Percentiles rank a stretch among this genome's conserved stretches.
Conservation (phyloP, 148 eudicot genomes). For the Camellia sinensis region DNA sequence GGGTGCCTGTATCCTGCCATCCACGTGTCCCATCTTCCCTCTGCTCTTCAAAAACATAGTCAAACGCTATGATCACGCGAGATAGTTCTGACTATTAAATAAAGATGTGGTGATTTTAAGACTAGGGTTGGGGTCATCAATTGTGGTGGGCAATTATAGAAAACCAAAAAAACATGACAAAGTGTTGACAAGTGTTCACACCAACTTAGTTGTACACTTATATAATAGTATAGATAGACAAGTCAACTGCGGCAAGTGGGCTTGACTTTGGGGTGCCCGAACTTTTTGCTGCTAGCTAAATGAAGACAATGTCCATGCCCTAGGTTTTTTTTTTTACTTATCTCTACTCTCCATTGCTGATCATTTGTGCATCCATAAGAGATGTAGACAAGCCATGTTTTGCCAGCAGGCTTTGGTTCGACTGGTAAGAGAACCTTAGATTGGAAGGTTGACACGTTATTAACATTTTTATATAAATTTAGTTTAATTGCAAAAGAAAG, state of each 20-base stretch:
- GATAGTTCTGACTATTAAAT: too few species aligned
- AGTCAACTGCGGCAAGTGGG: not conserved
- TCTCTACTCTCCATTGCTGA: not conserved
- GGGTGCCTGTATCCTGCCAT: too few species aligned
- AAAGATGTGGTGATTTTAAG: too few species aligned
- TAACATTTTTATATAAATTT: not conserved
- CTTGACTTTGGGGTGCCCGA: not conserved
- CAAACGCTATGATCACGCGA: too few species aligned
- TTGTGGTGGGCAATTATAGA: too few species aligned
- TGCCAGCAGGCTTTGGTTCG: not conserved
- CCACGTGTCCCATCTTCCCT: too few species aligned
- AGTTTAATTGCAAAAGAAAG: not conserved
- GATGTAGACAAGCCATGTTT: not conserved
- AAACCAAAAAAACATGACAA: too few species aligned
- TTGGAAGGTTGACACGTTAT: not conserved
- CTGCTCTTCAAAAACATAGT: too few species aligned
- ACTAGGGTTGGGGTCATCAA: too few species aligned
- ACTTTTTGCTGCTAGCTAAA: not conserved
- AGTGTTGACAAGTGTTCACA: too few species aligned
- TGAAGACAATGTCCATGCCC: not conserved
- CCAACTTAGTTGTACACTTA: too few species aligned
- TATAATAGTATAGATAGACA: not conserved
- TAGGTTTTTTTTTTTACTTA: not conserved
- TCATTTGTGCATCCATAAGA: not conserved
- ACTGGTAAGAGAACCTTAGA: not conserved